These are phyloP conservation scores for Oryza officinalis DNA, from an alignment of 176 grass and related monocot genomes.

Conservation along the genomic window DNA sequence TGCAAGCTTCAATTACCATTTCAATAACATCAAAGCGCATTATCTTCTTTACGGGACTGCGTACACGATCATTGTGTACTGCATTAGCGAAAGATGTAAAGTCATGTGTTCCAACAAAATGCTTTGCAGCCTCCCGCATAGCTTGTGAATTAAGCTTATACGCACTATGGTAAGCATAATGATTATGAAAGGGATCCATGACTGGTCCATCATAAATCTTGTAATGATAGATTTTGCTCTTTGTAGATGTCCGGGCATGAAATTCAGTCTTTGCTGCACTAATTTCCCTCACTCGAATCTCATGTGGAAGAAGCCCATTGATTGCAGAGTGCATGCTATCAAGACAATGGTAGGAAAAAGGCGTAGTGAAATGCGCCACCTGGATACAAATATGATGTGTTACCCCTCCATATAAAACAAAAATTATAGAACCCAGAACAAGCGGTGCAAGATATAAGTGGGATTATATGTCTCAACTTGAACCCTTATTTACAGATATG, in stretches of 20 bases:
- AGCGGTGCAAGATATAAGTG: slow-evolving; percentile 28
- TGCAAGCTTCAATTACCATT: slow-evolving; percentile 55
- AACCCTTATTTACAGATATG: slow-evolving; percentile 31
- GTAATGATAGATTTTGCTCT: slow-evolving; percentile 91
- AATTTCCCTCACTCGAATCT: slow-evolving; percentile 92
- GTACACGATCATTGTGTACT: slow-evolving; percentile 62
- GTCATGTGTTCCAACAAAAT: slow-evolving; percentile 88
- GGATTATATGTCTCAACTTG: slow-evolving; percentile 19
- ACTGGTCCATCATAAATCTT: slow-evolving; percentile 86
- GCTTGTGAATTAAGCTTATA: slow-evolving; percentile 73
- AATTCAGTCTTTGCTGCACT: slow-evolving; percentile 67
- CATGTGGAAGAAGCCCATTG: slow-evolving; percentile 84
- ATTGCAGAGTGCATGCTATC: slow-evolving; percentile 71
- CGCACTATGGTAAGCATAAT: slow-evolving; percentile 74
- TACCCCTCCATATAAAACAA: not conserved
- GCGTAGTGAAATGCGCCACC: slow-evolving; percentile 90
- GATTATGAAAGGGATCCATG: slow-evolving; percentile 81
- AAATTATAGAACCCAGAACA: not conserved
- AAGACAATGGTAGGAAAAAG: slow-evolving; percentile 74
- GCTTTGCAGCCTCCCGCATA: slow-evolving; percentile 77
- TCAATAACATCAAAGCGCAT: slow-evolving; percentile 74
- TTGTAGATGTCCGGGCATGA: slow-evolving; percentile 85
- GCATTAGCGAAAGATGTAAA: slow-evolving; percentile 92
- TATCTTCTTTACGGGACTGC: slow-evolving; percentile 75
- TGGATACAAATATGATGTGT: slow-evolving; percentile 41